A percentile compares a stretch with the other conserved stretches of the same genome.
phyloP scores from a whole-genome alignment of 441 rosid genomes.

The Breynia disticha region DNA sequence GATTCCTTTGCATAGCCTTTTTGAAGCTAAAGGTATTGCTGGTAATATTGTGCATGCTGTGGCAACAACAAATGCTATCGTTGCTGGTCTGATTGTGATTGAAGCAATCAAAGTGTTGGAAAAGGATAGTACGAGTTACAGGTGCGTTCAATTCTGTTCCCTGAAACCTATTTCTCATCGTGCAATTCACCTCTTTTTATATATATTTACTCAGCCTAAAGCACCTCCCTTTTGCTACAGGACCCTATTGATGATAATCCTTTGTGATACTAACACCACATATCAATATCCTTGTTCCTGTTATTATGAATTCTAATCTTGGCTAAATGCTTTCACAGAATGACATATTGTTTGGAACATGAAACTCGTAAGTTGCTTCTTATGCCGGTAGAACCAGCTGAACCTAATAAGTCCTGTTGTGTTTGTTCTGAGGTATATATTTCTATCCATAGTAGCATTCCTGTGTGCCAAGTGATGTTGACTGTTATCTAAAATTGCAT shows the following conservation, averaged over 20 bases:
- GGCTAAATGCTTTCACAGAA: constrained; percentile 36
- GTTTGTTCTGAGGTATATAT: constrained; percentile 85
- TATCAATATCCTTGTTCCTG: background rate
- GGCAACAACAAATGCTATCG: constrained; percentile 90
- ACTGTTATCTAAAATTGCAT: constrained; percentile 12
- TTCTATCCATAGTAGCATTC: background rate
- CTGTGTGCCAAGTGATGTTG: background rate
- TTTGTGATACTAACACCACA: background rate
- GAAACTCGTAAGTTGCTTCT: constrained; percentile 78
- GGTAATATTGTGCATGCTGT: constrained; percentile 98
- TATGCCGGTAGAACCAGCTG: constrained; percentile 90
- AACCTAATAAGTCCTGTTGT: constrained; percentile 80
- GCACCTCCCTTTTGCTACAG: no score
- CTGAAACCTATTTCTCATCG: background rate
- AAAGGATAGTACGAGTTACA: constrained; percentile 51
- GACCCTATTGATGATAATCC: background rate
- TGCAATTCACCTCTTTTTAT: background rate
- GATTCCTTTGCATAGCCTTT: constrained; percentile 88
- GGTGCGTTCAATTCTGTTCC: constrained; percentile 36
- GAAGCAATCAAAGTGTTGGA: constrained; percentile 93
- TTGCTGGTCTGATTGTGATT: constrained; percentile 92
- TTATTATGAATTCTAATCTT: constrained; percentile 9
- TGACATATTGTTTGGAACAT: constrained; percentile 94
- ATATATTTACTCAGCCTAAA: background rate
- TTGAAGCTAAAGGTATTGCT: constrained; percentile 98